These are phyloP conservation scores for Magnaporthiopsis rhizophila DNA, from an alignment of 2,329 filamentous ascomycete genomes.

Conservation along the genomic window DNA sequence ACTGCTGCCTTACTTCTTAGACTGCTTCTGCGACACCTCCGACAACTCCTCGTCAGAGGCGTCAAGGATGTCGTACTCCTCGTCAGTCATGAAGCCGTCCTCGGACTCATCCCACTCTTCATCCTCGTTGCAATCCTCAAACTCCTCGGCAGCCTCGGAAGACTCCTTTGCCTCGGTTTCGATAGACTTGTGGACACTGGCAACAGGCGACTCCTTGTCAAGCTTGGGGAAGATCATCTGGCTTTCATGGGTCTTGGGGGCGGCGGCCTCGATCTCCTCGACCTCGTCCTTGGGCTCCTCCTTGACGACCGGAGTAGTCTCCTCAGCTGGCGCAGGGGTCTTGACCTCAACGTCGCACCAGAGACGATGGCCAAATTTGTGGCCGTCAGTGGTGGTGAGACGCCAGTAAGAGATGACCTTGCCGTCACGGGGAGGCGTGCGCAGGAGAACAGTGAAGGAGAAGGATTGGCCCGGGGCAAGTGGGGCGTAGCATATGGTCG, in stretches of 20 bases:
- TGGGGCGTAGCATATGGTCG: slow-evolving; percentile 62
- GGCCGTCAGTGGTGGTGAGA: slow-evolving; percentile 70
- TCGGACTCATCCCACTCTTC: slow-evolving; percentile 59
- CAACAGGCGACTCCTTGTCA: slow-evolving; percentile 82
- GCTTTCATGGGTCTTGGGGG: slow-evolving; percentile 31
- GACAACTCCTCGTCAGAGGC: slow-evolving; percentile 83
- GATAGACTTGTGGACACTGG: slow-evolving; percentile 55
- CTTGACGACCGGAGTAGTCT: slow-evolving; percentile 18
- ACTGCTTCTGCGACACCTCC: slow-evolving; percentile 39
- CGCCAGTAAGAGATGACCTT: slow-evolving; percentile 95
- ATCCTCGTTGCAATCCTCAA: slow-evolving; percentile 43
- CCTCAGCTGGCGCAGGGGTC: slow-evolving; percentile 16
- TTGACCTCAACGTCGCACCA: slow-evolving; percentile 87
- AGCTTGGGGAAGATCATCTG: slow-evolving; percentile 96
- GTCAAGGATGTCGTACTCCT: slow-evolving; percentile 96
- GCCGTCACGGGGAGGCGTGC: slow-evolving; percentile 61
- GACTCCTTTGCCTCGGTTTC: slow-evolving; percentile 32
- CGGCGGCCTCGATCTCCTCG: slow-evolving; percentile 26
- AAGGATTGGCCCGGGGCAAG: slow-evolving; percentile 68
- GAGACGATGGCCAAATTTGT: slow-evolving; percentile 82
- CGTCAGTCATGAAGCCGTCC: slow-evolving; percentile 85
- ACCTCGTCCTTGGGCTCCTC: slow-evolving; percentile 16
- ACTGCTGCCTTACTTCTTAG: slow-evolving; percentile 12
- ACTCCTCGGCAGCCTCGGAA: slow-evolving; percentile 31
- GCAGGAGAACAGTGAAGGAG: slow-evolving; percentile 76